Base-by-base conservation (phyloP, 306 rosid genomes). In the Lathyrus tuberosus region DNA sequence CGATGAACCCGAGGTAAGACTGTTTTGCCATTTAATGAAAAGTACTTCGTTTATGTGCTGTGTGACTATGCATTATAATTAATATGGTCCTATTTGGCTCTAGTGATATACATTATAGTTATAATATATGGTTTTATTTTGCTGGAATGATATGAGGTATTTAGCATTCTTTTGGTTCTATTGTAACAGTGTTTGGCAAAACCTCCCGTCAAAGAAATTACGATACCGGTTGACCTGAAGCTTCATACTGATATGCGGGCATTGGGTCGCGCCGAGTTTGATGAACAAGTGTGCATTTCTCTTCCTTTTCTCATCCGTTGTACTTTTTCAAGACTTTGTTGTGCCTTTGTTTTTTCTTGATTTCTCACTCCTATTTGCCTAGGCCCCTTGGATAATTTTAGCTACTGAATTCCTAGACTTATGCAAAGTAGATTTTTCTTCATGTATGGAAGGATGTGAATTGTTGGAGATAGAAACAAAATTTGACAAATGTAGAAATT, bases 1-100 rank as follows among this genome's bases (percentile, higher is more conserved):
- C 16, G 96, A 95, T 79, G 97, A 91, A 79, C 99, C 99, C 16
- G 96, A 94, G 97, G 99, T 90, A 65, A 68, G 74, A 41, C 16
- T 26, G 20, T 69, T 52, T 65, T 54, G 40, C 26, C 62, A n/a
- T 56, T 38, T 10, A 64, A 43, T 74, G 26, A 5, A 63, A 58
- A 57, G 42, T 37, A 58, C 10, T 30, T 18, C 16, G 41, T 72
- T 16, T 58, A 30, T 13, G 7, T 22, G 35, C 3, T 59, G 2
- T 48, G 28, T 28, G 17, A 72, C 53, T 48, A 48, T 72, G 48
- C 22, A 7, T 40, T 51, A 16, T 35, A 48, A 52, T 53, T 52
- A 40, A 18, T 35, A 35, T 35, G 40, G 40, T 35, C 10, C 40
- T 35, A 6, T 3, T 4, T 26, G 30, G 30, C 30, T 26, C 30